A percentile compares a stretch with the other conserved stretches of the same genome.
These are phyloP conservation scores for Verticillium albo-atrum DNA, from an alignment of 2,329 filamentous ascomycete genomes.

Conservation along the genomic window DNA sequence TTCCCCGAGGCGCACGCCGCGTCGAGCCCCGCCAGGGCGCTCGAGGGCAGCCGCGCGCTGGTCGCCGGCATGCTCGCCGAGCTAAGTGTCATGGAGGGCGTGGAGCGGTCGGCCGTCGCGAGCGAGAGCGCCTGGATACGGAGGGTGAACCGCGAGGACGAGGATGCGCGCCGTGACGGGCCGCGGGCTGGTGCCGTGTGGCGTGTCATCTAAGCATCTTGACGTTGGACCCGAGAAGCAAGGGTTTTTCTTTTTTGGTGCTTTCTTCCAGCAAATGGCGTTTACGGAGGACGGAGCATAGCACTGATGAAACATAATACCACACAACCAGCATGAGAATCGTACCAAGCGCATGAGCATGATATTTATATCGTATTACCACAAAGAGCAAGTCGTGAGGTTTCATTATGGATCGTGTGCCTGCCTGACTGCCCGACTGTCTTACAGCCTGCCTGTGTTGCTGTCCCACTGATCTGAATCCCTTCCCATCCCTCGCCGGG, in stretches of 20 bases:
- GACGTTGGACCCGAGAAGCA: too few relatives aligned
- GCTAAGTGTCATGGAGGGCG: slow-evolving; percentile 55
- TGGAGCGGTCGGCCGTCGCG: slow-evolving; percentile 52
- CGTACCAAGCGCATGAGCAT: background rate
- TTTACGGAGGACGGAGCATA: background rate
- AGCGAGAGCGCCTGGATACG: slow-evolving; percentile 57
- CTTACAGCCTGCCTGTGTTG: background rate
- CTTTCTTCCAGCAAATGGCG: background rate
- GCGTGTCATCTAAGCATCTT: slow-evolving; percentile 23
- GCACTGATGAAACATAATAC: background rate
- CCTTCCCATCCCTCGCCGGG: background rate
- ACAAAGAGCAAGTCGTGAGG: background rate
- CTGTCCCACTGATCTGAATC: background rate
- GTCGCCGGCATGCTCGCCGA: slow-evolving; percentile 59
- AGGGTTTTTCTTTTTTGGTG: too few relatives aligned
- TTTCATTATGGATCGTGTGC: background rate
- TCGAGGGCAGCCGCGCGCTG: slow-evolving; percentile 42
- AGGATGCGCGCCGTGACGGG: slow-evolving; percentile 23
- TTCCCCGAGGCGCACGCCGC: slow-evolving; percentile 11
- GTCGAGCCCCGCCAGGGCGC: slow-evolving; percentile 40
- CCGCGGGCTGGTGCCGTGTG: slow-evolving; percentile 43
- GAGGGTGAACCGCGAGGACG: slow-evolving; percentile 41
- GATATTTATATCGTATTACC: background rate
- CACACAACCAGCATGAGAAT: background rate
- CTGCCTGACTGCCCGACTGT: background rate